Evolutionary conservation across 139 green algal species (phyloP), one percentile per base, ranked within the genome.

Genomic region (Trebouxia sp.): DNA sequence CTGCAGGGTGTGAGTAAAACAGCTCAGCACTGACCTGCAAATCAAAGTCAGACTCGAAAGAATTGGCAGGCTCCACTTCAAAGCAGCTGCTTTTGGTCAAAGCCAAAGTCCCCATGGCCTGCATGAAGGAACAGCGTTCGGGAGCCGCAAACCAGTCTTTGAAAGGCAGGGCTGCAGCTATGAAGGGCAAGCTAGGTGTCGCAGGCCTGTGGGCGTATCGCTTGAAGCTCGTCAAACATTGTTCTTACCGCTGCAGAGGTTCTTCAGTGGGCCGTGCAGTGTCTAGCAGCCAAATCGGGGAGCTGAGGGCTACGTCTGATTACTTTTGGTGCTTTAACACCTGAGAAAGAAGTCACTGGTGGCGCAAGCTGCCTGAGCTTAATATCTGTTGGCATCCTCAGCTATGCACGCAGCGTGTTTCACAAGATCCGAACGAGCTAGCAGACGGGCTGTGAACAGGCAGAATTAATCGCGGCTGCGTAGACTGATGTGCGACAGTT

Each of bases 71-170:
- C 12, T 72, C 32, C n/a, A 45, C 62, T 45, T 35, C 62, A 72
- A 42, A 72, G 12, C 43, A 28, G 62, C 62, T 72, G 62, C 62
- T 72, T 5, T 72, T 43, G 62, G 62, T 45, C 62, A 72, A 35
- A 14, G 32, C 14, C 62, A 72, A 8, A 26, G 12, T 45, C 4
- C 62, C 62, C 62, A 72, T 72, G 12, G 3, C 5, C 5, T 10
- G 26, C 5, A 1, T 4, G 9, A 41, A 22, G n/a, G 32, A 1
- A 39, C 11, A 70, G 30, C 5, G n/a, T 43, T 39, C n/a, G n/a
- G n/a, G n/a, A n/a, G 17, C 12, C 28, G 51, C 51, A 42, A 20
- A 67, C 8, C 28, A 8, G 8, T n/a, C n/a, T n/a, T n/a, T n/a
- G n/a, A n/a, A n/a, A n/a, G n/a, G n/a, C n/a, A n/a, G n/a, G n/a